Evolutionary conservation across 345 rosid species (phyloP).

Genomic region (Heritiera littoralis): DNA sequence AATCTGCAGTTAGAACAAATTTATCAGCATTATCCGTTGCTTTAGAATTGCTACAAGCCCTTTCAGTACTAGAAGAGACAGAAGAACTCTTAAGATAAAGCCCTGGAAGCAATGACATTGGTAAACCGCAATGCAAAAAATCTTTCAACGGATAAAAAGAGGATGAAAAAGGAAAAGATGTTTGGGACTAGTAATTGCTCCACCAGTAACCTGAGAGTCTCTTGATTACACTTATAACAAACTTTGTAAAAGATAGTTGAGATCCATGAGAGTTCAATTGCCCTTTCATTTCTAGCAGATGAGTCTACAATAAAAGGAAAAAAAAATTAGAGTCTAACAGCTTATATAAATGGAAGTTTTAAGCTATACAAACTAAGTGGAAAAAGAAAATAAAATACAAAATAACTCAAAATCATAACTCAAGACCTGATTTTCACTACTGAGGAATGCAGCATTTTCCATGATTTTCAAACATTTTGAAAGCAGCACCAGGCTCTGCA

Average conservation of each 20-base stretch:
- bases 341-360: slow-evolving; percentile 10
- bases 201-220: slow-evolving; percentile 70
- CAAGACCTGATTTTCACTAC: slow-evolving; percentile 84
- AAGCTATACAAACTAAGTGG: not conserved
- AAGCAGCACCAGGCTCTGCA: slow-evolving; percentile 57
- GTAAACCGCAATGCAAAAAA: slow-evolving; percentile 27
- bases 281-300: slow-evolving; percentile 79
- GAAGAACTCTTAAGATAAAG: slow-evolving; percentile 44
- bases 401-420: slow-evolving; percentile 16
- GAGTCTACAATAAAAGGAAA: slow-evolving; percentile 47
- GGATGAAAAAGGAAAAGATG: not conserved
- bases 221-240: slow-evolving; percentile 60
- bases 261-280: slow-evolving; percentile 44
- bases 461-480: slow-evolving; percentile 84
- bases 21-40: slow-evolving; percentile 38
- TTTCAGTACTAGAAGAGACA: slow-evolving; percentile 28
- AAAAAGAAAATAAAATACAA: slow-evolving; percentile 14
- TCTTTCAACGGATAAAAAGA: not conserved
- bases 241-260: slow-evolving; percentile 53
- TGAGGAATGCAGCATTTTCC: slow-evolving; percentile 95
- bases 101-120: slow-evolving; percentile 44
- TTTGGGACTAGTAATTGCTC: not conserved
- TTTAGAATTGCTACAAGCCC: slow-evolving; percentile 37
- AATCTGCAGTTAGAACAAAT: slow-evolving; percentile 38
- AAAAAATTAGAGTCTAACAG: slow-evolving; percentile 12